phyloP scores from a whole-genome alignment of 345 rosid species.

The Euphorbia peplus region DNA sequence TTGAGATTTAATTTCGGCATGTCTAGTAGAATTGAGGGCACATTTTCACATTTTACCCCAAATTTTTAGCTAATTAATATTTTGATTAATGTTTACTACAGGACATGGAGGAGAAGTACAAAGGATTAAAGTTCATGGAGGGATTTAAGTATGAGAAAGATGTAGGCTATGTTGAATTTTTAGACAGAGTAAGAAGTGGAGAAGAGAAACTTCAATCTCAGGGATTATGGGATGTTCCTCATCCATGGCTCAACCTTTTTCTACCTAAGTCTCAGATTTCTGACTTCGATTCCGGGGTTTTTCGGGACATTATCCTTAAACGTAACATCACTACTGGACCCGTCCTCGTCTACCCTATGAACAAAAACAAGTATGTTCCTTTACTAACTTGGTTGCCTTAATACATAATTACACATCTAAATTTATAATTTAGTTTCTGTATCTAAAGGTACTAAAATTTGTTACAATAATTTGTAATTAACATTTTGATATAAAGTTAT shows the following conservation, averaged over 20 bases:
- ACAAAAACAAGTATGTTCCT: slow-evolving; percentile 56
- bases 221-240: slow-evolving; percentile 94
- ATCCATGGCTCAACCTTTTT: slow-evolving; percentile 91
- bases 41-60: background rate
- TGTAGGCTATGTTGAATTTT: slow-evolving; percentile 42
- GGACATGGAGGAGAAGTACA: slow-evolving; percentile 37
- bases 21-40: no score
- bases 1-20: no score
- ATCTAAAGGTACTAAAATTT: no score
- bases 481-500: no score
- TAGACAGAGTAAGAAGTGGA: slow-evolving; percentile 70
- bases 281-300: slow-evolving; percentile 63
- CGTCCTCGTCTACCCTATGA: slow-evolving; percentile 81
- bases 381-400: no score
- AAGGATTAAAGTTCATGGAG: slow-evolving; percentile 17
- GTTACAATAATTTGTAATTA: no score
- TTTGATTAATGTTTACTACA: slow-evolving; percentile 1
- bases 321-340: slow-evolving; percentile 61
- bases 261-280: slow-evolving; percentile 63
- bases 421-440: no score
- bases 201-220: slow-evolving; percentile 57
- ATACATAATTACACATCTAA: no score
- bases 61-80: no score
- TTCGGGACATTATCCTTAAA: slow-evolving; percentile 58
- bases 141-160: slow-evolving; percentile 34